Evolutionary conservation across 768 basidiomycete genomes (phyloP).

Genomic region (Filobasidium floriforme): DNA sequence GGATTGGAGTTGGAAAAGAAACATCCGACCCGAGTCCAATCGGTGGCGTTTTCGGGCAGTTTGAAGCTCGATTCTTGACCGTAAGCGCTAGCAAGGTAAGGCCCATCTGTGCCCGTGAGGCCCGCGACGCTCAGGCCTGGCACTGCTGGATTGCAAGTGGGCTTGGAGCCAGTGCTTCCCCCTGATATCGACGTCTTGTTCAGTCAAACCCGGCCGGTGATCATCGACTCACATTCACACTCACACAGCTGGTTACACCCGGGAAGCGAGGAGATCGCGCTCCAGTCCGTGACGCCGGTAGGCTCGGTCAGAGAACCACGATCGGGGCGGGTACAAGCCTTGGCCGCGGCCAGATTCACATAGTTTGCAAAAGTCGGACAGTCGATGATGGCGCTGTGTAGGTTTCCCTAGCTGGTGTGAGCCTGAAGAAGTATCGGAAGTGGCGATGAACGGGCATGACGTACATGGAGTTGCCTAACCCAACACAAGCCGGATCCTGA

Average conservation of each 20-base stretch:
- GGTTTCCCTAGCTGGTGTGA: too few species aligned
- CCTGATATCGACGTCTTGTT: too few species aligned
- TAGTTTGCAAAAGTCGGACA: slow-evolving; percentile 24
- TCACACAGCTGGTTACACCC: slow-evolving; percentile 39
- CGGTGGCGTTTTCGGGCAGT: too few species aligned
- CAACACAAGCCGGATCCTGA: slow-evolving; percentile 40
- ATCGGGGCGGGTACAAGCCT: slow-evolving; percentile 30
- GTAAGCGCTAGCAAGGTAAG: slow-evolving; percentile 23
- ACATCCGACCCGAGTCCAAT: too few species aligned
- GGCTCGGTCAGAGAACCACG: slow-evolving; percentile 24
- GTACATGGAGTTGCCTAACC: too few species aligned
- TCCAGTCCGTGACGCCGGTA: not conserved
- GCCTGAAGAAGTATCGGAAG: too few species aligned
- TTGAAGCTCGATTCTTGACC: slow-evolving; percentile 21
- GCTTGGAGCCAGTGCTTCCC: too few species aligned
- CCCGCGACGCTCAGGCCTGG: slow-evolving; percentile 24
- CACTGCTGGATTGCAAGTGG: slow-evolving; percentile 31
- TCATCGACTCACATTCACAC: too few species aligned
- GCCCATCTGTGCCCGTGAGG: slow-evolving; percentile 30
- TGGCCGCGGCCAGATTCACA: slow-evolving; percentile 5
- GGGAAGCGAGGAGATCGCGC: slow-evolving; percentile 28
- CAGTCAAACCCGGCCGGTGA: too few species aligned
- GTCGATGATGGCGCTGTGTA: slow-evolving; percentile 1
- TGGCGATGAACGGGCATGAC: too few species aligned
- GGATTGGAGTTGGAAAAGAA: too few species aligned